Evolutionary conservation across 148 eudicot species (phyloP), one percentile per base, ranked within the genome.

Genomic region (Polygonum aviculare): DNA sequence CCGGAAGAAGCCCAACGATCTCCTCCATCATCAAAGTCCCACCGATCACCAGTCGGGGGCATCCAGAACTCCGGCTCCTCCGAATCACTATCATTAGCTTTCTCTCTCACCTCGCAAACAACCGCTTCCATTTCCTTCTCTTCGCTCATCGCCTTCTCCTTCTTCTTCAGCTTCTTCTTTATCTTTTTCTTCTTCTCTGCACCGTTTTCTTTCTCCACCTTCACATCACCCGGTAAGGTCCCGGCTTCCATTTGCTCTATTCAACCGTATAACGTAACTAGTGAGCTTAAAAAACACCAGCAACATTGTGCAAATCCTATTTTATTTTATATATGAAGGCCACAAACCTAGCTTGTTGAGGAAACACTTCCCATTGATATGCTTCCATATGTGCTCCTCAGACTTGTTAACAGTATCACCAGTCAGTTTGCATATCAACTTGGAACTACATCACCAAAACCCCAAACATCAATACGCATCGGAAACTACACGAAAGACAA

Each of bases 361-460:
- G 80, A 94, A 94, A 12, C 90, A 88, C 78, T 81, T 94, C 76
- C 98, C 98, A 26, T 84, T 92, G 76, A 94, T 92, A 86, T 92
- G 98, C 83, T 94, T 94, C 98, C 98, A 94, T 80, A 94, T 94
- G 78, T 94, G 98, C 87, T 94, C 96, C 84, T 94, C 98, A 45
- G 89, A 77, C 80, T 92, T 94, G 79, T 94, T 94, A 47, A 92
- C 77, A 18, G 87, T 85, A 72, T 75, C 85, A 52, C 96, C 98
- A 35, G 98, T 94, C 39, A 94, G 83, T 84, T 87, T 92, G 77
- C 98, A 94, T 55, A 85, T 79, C 73, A 94, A 78, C 86, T 92
- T 94, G 39, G 88, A 90, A 63, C 97, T 94, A 69, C 0, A 70
- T 50, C 12, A 48, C 10, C 12, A 47, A 72, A 7, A 52, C 33